phyloP scores from a whole-genome alignment of 805 yeast species.

The Candida pseudoglaebosa region DNA sequence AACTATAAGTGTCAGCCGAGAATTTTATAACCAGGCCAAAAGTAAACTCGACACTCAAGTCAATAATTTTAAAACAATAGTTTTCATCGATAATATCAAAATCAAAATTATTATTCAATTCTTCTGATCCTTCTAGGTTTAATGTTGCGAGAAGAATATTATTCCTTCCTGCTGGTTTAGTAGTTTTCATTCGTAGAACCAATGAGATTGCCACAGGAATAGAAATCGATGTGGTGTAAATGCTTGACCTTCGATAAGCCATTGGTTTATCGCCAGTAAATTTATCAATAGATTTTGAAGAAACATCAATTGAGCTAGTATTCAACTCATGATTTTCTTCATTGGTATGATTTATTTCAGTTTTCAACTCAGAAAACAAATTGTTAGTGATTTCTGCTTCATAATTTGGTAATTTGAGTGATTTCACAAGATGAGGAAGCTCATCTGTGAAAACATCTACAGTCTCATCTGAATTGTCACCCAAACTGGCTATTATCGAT shows the following conservation, averaged over 20 bases:
- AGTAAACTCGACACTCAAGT: constrained; percentile 22
- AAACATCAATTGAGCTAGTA: background rate
- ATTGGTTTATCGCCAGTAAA: background rate
- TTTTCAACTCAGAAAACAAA: background rate
- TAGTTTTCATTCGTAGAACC: constrained; percentile 43
- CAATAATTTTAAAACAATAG: constrained; percentile 20
- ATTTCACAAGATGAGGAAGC: background rate
- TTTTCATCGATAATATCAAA: constrained; percentile 10
- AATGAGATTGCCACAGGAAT: constrained; percentile 36
- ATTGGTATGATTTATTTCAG: background rate
- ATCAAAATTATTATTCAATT: constrained; percentile 18
- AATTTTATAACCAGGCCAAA: constrained; percentile 24
- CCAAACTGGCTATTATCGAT: constrained; percentile 16
- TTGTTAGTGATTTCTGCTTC: background rate
- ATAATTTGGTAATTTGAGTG: background rate
- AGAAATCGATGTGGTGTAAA: constrained; percentile 4
- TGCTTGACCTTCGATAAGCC: too few relatives aligned
- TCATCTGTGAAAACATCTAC: background rate
- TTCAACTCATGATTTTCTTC: background rate
- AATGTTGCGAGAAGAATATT: constrained; percentile 44
- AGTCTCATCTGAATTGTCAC: constrained; percentile 7
- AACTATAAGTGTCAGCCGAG: constrained; percentile 13
- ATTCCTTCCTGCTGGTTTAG: constrained; percentile 46
- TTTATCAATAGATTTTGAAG: background rate
- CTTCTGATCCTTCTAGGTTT: constrained; percentile 45